phyloP scores from a whole-genome alignment of 1,139 yeast genomes.

The Diutina sp. region DNA sequence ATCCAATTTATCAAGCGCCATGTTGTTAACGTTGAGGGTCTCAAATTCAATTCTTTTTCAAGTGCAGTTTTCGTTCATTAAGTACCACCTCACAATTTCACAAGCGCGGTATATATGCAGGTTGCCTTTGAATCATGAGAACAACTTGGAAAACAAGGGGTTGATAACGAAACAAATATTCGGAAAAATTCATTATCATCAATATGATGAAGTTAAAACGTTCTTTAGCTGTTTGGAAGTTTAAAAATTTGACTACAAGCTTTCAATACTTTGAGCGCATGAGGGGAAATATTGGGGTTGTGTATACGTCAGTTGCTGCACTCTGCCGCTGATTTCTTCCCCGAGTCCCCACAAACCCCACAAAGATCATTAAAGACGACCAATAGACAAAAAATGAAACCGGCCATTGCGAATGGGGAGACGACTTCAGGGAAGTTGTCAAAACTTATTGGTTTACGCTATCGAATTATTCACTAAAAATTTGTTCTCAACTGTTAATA shows the following conservation, averaged over 20 bases:
- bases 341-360: not conserved
- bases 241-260: not conserved
- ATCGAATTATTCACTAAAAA: too few species aligned
- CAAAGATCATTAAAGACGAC: not conserved
- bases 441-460: too few species aligned
- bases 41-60: too few species aligned
- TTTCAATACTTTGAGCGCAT: constrained; percentile 11
- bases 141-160: not conserved
- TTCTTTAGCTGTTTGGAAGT: too few species aligned
- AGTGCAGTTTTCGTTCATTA: not conserved
- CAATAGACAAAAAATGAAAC: not conserved
- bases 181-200: not conserved
- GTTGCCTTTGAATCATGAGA: not conserved
- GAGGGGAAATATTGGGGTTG: not conserved
- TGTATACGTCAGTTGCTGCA: not conserved
- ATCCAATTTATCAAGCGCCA: constrained; percentile 60
- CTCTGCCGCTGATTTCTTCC: not conserved
- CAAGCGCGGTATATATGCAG: not conserved
- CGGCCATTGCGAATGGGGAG: too few species aligned
- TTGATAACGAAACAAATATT: not conserved
- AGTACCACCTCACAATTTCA: not conserved
- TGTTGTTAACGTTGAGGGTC: constrained; percentile 5
- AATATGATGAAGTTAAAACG: too few species aligned
- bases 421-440: too few species aligned
- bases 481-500: too few species aligned